phyloP scores from a whole-genome alignment of 345 rosid genomes.

The Linum tenue region DNA sequence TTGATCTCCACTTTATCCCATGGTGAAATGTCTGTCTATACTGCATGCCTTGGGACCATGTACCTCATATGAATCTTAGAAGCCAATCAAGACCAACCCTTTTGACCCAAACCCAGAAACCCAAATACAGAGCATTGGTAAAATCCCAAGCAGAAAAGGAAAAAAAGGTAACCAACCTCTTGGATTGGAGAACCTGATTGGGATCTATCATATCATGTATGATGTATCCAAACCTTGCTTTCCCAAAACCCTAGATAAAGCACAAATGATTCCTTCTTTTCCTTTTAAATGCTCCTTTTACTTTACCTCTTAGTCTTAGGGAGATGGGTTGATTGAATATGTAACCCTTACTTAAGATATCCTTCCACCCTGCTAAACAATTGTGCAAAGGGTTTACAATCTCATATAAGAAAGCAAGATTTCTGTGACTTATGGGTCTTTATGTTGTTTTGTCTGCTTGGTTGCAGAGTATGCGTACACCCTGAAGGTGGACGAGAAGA shows the following conservation, averaged over 20 bases:
- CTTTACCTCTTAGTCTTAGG: slow-evolving; percentile 8
- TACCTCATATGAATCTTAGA: neutral
- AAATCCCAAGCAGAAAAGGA: neutral
- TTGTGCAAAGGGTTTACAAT: neutral
- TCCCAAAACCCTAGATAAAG: neutral
- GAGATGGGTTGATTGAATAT: neutral
- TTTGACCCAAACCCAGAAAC: slow-evolving; percentile 1
- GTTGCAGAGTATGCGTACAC: slow-evolving; percentile 61
- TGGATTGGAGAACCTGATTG: neutral
- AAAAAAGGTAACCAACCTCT: no score
- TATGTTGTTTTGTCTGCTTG: neutral
- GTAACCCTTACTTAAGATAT: no score
- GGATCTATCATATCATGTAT: neutral
- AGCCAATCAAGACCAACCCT: neutral
- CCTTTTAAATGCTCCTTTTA: neutral
- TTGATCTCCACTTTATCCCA: neutral
- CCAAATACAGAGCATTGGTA: neutral
- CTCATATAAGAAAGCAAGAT: neutral
- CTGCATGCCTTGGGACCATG: neutral
- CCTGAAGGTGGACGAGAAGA: slow-evolving; percentile 58
- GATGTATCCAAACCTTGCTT: neutral
- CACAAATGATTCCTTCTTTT: neutral
- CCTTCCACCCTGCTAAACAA: slow-evolving; percentile 7
- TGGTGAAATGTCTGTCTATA: neutral
- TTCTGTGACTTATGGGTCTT: neutral